Conservation (phyloP, 805 yeast species). For the Kazachstania bromeliacearum region DNA sequence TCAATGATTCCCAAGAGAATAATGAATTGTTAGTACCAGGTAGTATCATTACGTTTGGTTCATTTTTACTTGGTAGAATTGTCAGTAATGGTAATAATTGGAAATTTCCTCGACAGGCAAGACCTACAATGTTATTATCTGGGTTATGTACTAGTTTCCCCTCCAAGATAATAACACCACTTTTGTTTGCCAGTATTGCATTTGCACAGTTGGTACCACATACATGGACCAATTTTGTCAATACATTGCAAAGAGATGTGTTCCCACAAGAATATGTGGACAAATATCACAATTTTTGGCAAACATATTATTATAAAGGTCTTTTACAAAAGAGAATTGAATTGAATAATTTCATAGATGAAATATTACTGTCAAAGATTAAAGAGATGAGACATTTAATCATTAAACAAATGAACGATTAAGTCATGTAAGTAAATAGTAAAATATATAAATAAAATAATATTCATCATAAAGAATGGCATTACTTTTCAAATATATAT, state of each 20-base stretch:
- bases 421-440: too few relatives aligned
- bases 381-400: too few relatives aligned
- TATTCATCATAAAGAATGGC: too few relatives aligned
- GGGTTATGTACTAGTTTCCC: conserved; percentile 18
- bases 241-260: conserved; percentile 11
- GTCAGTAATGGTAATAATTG: conserved; percentile 20
- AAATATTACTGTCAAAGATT: too few relatives aligned
- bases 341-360: not conserved
- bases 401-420: too few relatives aligned
- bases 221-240: conserved; percentile 16
- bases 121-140: conserved; percentile 10
- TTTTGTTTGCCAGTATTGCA: conserved; percentile 15
- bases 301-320: not conserved
- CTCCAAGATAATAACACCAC: conserved; percentile 16
- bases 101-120: conserved; percentile 5
- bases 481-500: too few relatives aligned
- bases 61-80: conserved; percentile 23
- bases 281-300: not conserved
- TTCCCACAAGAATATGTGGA: conserved; percentile 13
- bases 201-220: conserved; percentile 20
- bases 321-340: not conserved
- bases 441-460: too few relatives aligned
- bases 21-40: conserved; percentile 21
- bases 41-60: conserved; percentile 19
- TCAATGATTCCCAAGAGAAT: conserved; percentile 19